These are phyloP conservation scores for Nannochloropsis salina DNA, from an alignment of 108 stramenopile genomes.

Conservation along the genomic window DNA sequence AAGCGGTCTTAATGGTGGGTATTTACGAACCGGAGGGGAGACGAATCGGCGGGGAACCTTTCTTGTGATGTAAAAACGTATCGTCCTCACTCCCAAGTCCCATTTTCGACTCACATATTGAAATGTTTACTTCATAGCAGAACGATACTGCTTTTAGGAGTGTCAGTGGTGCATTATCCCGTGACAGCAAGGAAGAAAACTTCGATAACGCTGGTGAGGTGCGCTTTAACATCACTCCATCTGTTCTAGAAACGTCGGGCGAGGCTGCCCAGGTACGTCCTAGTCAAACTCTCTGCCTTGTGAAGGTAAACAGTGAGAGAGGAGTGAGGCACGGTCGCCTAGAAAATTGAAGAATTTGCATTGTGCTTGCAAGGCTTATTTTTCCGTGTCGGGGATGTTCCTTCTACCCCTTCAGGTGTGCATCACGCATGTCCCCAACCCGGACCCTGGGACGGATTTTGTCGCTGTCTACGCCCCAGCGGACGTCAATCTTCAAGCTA, in stretches of 20 bases:
- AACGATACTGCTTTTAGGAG: too few species aligned
- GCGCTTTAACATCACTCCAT: background rate
- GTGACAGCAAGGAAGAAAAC: too few species aligned
- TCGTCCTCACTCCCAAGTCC: too few species aligned
- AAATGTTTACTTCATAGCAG: too few species aligned
- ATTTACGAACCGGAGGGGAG: background rate
- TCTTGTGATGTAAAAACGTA: too few species aligned
- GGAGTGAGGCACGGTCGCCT: too few species aligned
- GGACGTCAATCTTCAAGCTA: background rate
- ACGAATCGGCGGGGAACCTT: too few species aligned
- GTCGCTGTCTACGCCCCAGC: background rate
- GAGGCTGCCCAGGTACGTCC: background rate
- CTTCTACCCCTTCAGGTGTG: background rate
- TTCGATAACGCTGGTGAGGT: background rate
- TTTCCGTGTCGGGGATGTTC: background rate
- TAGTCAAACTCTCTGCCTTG: too few species aligned
- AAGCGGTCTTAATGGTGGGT: background rate
- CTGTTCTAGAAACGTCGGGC: background rate
- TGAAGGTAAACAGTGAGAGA: too few species aligned
- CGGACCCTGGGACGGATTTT: background rate
- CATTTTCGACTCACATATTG: too few species aligned
- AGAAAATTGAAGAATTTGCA: too few species aligned
- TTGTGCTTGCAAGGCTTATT: background rate
- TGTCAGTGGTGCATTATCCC: too few species aligned
- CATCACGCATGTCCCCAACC: background rate